Evolutionary conservation across 805 yeast genomes (phyloP), one percentile per base, ranked within the genome.

Genomic region (Diddensiella transvaalensis): DNA sequence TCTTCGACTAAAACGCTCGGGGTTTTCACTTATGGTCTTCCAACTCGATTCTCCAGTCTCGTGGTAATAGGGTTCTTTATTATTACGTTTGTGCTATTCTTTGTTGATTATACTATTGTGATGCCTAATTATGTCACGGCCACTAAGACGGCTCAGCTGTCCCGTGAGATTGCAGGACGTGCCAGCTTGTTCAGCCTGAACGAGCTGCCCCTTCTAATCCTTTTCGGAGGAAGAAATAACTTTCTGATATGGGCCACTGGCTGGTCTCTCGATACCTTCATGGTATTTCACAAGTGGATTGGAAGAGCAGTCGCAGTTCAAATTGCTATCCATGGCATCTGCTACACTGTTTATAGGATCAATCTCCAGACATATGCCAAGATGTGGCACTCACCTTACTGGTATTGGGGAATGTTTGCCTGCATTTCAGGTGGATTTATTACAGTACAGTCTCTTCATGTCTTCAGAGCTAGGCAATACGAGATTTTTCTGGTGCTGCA

Each of bases 171-270:
- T 3, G 73, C 64, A 44, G 46, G 45, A 3, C 38, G 58, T 13
- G 61, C 58, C 42, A 29, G 46, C 3, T 44, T 46, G 15, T 3
- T 53, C 8, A 44, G 51, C 1, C 66, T 75, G 47, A 87, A 68
- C 3, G 67, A 78, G 60, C 45, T 70, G 0, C 67, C 65, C 5
- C 50, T 64, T 35, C 48, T 61, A 2, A 82, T 83, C 66, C 66
- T 76, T 48, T 91, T 86, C 67, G 81, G 74, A 3, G 83, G 84
- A 24, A 71, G 93, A 58, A 87, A 86, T 63, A 86, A 84, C 59
- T 78, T 87, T 18, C 69, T 86, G 59, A 75, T 77, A 52, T 69
- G 67, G 60, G 46, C 82, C 3, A 76, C 89, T 1, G 87, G 90
- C 2, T 73, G 85, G 71, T 64, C 80, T 0, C 82, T 77, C 55